Evolutionary conservation across 164 flowering plant genomes (phyloP).

Genomic region (Piper betle): DNA sequence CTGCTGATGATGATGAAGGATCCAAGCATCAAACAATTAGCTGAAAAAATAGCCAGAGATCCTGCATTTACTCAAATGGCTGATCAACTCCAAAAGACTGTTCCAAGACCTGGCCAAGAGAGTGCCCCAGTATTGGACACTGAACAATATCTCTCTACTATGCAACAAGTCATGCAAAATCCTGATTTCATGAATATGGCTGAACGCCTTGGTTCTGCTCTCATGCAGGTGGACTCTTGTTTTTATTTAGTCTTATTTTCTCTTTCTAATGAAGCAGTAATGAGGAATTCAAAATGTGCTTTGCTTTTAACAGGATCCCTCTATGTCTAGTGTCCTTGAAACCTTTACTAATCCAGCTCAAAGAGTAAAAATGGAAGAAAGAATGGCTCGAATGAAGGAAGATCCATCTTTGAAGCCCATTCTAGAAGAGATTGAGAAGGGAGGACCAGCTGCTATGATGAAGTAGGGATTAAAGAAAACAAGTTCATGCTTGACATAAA

Average conservation of each 20-base stretch:
- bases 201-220: conserved; percentile 85
- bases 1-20: conserved; percentile 29
- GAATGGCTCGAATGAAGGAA: conserved; percentile 67
- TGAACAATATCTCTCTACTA: conserved; percentile 64
- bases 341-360: conserved; percentile 54
- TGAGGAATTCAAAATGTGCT: neutral
- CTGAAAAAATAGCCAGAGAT: conserved; percentile 87
- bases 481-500: neutral
- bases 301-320: conserved; percentile 52
- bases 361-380: conserved; percentile 65
- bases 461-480: conserved; percentile 8
- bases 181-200: conserved; percentile 97
- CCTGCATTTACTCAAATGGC: conserved; percentile 94
- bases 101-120: conserved; percentile 49
- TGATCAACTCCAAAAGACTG: conserved; percentile 75
- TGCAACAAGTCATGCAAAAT: conserved; percentile 97
- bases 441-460: conserved; percentile 94
- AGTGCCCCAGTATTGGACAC: conserved; percentile 60
- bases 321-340: conserved; percentile 73
- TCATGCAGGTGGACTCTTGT: conserved; percentile 57
- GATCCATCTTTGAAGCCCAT: conserved; percentile 84
- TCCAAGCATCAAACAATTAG: conserved; percentile 81
- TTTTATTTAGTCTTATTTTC: neutral
- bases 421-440: conserved; percentile 78
- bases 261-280: neutral